A percentile compares a stretch with the other conserved stretches of the same genome.
Evolutionary conservation across 306 rosid genomes (phyloP).

Genomic region (Prunus persica): DNA sequence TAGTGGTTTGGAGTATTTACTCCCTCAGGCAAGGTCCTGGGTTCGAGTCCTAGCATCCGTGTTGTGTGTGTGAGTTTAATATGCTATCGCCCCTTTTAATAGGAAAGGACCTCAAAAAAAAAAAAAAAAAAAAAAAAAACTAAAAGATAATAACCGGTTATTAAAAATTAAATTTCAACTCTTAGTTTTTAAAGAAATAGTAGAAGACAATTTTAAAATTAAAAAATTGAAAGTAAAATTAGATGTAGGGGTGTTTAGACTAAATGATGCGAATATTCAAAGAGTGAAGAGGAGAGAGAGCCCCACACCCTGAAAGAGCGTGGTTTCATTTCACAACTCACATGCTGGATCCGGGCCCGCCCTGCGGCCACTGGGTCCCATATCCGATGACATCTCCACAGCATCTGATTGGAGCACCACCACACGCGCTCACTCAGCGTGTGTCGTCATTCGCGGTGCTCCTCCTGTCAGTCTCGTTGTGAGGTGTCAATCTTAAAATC

Average conservation of each 20-base stretch:
- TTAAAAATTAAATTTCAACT: neutral
- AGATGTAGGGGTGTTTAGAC: neutral
- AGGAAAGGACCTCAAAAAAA: too few species aligned
- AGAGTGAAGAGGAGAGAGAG: neutral
- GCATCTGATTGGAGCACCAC: neutral
- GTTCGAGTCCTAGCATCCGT: too few species aligned
- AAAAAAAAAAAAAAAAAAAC: too few species aligned
- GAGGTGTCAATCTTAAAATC: conserved; percentile 35
- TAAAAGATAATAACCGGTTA: neutral
- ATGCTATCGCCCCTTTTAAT: too few species aligned
- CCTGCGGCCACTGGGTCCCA: neutral
- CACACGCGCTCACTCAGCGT: neutral
- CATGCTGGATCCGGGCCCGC: conserved; percentile 4
- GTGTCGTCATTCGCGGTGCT: neutral
- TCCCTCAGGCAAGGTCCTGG: too few species aligned
- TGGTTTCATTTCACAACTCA: neutral
- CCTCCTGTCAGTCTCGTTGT: conserved; percentile 27
- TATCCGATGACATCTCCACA: neutral
- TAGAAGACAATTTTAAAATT: too few species aligned
- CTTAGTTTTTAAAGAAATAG: neutral
- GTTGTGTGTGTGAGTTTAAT: too few species aligned
- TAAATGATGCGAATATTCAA: conserved; percentile 18
- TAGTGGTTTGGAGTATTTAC: too few species aligned
- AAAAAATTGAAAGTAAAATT: neutral
- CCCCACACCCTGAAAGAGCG: conserved; percentile 8